Percentiles rank a stretch among this genome's conserved stretches.
These are phyloP conservation scores for Cryptococcus jaspeensis DNA, from an alignment of 1,284 basidiomycete species.

Conservation along the genomic window DNA sequence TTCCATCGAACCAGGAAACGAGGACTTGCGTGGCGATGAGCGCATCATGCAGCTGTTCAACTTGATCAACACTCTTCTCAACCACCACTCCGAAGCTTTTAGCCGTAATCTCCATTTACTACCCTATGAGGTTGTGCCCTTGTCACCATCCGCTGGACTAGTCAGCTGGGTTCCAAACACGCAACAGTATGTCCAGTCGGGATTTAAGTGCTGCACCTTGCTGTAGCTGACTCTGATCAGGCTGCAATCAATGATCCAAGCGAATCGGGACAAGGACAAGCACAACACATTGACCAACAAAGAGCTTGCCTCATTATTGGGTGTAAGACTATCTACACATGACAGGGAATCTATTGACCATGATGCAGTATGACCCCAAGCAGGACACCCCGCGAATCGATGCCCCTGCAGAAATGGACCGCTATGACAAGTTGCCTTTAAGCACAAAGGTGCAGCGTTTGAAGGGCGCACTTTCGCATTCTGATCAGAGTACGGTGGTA, in stretches of 20 bases:
- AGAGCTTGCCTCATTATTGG: slow-evolving; percentile 42
- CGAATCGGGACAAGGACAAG: slow-evolving; percentile 36
- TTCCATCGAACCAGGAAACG: slow-evolving; percentile 25
- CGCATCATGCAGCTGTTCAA: slow-evolving; percentile 50
- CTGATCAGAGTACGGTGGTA: slow-evolving; percentile 35
- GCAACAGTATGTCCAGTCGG: slow-evolving; percentile 29
- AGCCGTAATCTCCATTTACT: slow-evolving; percentile 39
- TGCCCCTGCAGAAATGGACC: slow-evolving; percentile 31
- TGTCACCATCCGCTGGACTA: slow-evolving; percentile 40
- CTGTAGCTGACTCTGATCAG: slow-evolving; percentile 12
- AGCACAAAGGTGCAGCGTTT: slow-evolving; percentile 39
- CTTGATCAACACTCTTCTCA: slow-evolving; percentile 44
- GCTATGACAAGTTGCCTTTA: slow-evolving; percentile 41
- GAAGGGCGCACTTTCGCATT: slow-evolving; percentile 36
- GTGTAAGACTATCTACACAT: slow-evolving; percentile 24
- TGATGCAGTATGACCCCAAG: slow-evolving; percentile 28
- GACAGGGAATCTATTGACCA: neutral
- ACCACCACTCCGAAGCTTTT: slow-evolving; percentile 43
- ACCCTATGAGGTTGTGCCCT: slow-evolving; percentile 43
- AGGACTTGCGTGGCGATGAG: slow-evolving; percentile 43
- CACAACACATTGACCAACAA: slow-evolving; percentile 30
- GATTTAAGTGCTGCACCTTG: neutral
- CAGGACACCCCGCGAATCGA: slow-evolving; percentile 31
- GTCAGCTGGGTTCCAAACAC: slow-evolving; percentile 46
- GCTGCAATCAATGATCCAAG: slow-evolving; percentile 36